Base-by-base conservation (phyloP, 805 yeast species). In the Saturnispora sanitii region DNA sequence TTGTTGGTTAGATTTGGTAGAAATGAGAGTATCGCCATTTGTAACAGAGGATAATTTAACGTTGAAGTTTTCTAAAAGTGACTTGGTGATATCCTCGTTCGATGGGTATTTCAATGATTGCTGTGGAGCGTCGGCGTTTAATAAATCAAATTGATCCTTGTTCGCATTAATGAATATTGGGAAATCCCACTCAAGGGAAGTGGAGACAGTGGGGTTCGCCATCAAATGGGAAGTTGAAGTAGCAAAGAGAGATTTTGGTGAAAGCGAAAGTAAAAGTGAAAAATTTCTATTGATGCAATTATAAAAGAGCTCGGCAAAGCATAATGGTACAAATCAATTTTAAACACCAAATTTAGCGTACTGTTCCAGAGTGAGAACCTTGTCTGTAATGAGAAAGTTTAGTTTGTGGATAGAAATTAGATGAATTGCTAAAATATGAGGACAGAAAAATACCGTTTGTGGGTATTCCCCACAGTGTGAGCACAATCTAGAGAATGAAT, bases 81-180 rank as follows among this genome's bases (percentile, higher is more conserved):
- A n/a, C 17, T 23, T 31, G 19, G 25, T 16, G 22, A 38, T 27
- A 8, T 38, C 41, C 5, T 32, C 41, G 18, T 31, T 31, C 2
- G 34, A 18, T n/a, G 30, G 31, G 1, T 20, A 18, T 5, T 5
- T 18, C 8, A 22, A 16, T 13, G 17, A 20, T 15, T 19, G 22
- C 2, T 22, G 29, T 17, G 23, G 19, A 1, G 11, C 7, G n/a
- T 15, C 16, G 40, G 45, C 49, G 45, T 62, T 49, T 35, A 48
- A 50, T 6, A 36, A 35, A 7, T 33, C 45, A 38, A 58, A 57
- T 35, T 57, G 64, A 8, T 49, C 49, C 41, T 56, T 62, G 23
- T 51, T 47, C 6, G 63, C 57, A 28, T 63, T 64, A 38, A 58
- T 55, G 42, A 53, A 61, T 27, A 53, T 38, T 8, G 65, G 65